These are phyloP conservation scores for Heimioporus sp. DNA, from an alignment of 768 basidiomycete species.

Conservation along the genomic window DNA sequence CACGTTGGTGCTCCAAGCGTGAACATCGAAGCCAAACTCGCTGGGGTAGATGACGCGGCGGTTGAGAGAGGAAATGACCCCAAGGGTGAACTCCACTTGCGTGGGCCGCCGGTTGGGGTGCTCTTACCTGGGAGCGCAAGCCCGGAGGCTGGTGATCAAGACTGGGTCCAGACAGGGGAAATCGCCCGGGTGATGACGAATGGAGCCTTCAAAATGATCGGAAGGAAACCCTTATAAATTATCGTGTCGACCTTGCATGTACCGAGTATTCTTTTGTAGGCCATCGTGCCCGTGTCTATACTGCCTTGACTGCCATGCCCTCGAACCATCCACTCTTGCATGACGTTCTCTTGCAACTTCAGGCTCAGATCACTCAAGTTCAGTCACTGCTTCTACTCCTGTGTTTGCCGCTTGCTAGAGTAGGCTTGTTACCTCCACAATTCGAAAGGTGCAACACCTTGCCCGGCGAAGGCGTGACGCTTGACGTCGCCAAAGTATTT, in stretches of 20 bases:
- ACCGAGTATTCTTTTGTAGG: not conserved
- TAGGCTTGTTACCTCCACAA: slow-evolving; percentile 59
- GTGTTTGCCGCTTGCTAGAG: slow-evolving; percentile 52
- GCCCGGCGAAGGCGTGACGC: slow-evolving; percentile 21
- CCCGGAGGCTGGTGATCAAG: slow-evolving; percentile 39
- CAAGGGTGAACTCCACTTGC: slow-evolving; percentile 54
- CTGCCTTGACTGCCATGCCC: slow-evolving; percentile 6
- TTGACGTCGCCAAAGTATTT: slow-evolving; percentile 33
- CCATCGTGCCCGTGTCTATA: not conserved
- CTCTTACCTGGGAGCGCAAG: slow-evolving; percentile 29
- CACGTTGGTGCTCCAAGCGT: slow-evolving; percentile 79
- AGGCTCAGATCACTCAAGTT: slow-evolving; percentile 47
- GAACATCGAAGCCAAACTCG: slow-evolving; percentile 83
- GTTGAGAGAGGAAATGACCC: slow-evolving; percentile 71
- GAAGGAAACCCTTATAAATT: slow-evolving; percentile 5
- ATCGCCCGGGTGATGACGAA: slow-evolving; percentile 57
- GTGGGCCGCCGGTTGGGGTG: slow-evolving; percentile 74
- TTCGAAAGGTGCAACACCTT: slow-evolving; percentile 44
- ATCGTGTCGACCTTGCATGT: not conserved
- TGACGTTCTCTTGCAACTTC: slow-evolving; percentile 44
- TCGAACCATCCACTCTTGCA: slow-evolving; percentile 11
- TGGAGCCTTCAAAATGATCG: slow-evolving; percentile 53
- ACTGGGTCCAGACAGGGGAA: slow-evolving; percentile 47
- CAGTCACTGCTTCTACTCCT: slow-evolving; percentile 55
- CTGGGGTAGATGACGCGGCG: slow-evolving; percentile 59